These are phyloP conservation scores for Colletotrichum magnum DNA, from an alignment of 2,329 filamentous ascomycete genomes.

Conservation along the genomic window DNA sequence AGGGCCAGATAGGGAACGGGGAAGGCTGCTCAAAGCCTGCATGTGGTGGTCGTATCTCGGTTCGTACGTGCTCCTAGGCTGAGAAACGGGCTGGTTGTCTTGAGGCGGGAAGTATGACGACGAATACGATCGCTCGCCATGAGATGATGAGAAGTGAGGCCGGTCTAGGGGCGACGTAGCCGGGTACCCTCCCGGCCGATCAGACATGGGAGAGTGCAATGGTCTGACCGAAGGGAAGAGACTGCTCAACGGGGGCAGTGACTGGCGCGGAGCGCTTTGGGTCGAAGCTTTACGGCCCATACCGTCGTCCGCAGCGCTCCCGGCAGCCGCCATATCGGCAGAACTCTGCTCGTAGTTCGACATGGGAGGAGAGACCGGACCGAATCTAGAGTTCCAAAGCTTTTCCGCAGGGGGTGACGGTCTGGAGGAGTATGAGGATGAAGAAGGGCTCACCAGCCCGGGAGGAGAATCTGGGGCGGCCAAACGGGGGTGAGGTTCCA, in stretches of 20 bases:
- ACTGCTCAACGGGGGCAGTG: conserved; percentile 70
- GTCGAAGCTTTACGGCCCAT: conserved; percentile 53
- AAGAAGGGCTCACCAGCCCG: conserved; percentile 66
- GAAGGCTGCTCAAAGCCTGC: conserved; percentile 46
- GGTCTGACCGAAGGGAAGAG: conserved; percentile 66
- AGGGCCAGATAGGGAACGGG: conserved; percentile 57
- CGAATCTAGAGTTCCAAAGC: conserved; percentile 55
- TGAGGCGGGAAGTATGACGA: conserved; percentile 64
- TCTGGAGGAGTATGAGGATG: conserved; percentile 62
- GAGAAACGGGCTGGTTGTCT: conserved; percentile 53
- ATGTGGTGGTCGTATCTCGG: conserved; percentile 60
- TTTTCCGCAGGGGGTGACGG: conserved; percentile 59
- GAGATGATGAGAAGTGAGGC: conserved; percentile 55
- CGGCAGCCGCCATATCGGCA: conserved; percentile 58
- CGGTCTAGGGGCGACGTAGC: conserved; percentile 64
- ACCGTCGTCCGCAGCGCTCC: conserved; percentile 55
- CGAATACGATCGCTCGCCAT: conserved; percentile 55
- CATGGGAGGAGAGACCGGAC: conserved; percentile 69
- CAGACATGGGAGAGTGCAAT: conserved; percentile 61
- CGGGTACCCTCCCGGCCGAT: conserved; percentile 59
- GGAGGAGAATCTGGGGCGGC: conserved; percentile 68
- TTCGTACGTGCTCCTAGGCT: conserved; percentile 63
- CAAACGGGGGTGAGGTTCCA: conserved; percentile 66
- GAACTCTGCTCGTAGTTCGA: conserved; percentile 68
- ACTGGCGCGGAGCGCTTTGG: conserved; percentile 55